Evolutionary conservation across 495 filamentous ascomycete genomes (phyloP), one percentile per base, ranked within the genome.

Genomic region (Tuber melanosporum): DNA sequence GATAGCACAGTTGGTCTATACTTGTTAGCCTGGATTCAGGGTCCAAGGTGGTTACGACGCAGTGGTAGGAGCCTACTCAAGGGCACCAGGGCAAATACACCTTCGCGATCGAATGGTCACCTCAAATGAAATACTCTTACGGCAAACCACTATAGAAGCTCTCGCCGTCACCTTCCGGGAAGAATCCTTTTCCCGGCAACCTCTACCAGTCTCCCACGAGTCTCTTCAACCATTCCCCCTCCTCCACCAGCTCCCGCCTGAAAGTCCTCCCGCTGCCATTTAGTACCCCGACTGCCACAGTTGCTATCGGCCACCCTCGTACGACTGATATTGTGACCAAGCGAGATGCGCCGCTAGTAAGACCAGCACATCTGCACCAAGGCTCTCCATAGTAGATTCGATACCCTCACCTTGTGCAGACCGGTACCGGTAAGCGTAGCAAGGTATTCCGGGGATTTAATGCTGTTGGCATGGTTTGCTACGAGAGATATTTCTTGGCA

Each of bases 401-500:
- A 84, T 84, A 20, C 83, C 83, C 5, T 77, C 72, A 17, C 62
- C 2, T 47, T 71, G 39, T 73, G 78, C 3, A 72, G 74, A 14
- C 75, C 41, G 9, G 77, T 22, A 14, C 75, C 41, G 9, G 77
- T 22, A 12, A 82, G 69, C 1, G 83, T 80, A 47, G 75, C 44
- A 43, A 42, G 71, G 75, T 78, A 82, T 36, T 75, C 73, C 32
- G 77, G 10, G 46, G 76, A 70, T 49, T 47, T 74, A 2, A 69
- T 71, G n/a, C 26, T 46, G 3, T 69, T 66, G 10, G 45, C 47
- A 7, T 49, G 19, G 62, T 76, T 32, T 1, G 32, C 32, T 79
- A 70, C 14, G 39, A 84, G 78, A 5, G 85, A 74, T 71, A 79
- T 76, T 47, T 80, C 57, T 71, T 84, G 78, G 22, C 83, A 32